Percentiles rank a stretch among this genome's conserved stretches.
phyloP scores from a whole-genome alignment of 2,329 filamentous ascomycete species.

The Alternaria burnsii region DNA sequence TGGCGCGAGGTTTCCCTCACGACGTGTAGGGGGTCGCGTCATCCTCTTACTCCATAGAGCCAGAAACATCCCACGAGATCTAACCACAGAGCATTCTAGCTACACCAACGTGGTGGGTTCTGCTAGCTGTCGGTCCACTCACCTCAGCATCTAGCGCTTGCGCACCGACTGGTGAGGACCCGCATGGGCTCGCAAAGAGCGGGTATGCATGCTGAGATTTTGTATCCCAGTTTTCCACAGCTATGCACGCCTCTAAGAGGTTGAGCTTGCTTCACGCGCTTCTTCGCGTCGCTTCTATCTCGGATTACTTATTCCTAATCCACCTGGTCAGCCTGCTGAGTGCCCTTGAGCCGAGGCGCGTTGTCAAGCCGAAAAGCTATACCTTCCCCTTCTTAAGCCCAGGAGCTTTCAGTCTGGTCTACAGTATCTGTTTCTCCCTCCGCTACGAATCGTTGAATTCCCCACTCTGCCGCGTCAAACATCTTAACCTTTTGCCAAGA shows the following conservation, averaged over 20 bases:
- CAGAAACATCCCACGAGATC: conserved; percentile 31
- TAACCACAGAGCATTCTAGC: conserved; percentile 32
- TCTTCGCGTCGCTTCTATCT: conserved; percentile 26
- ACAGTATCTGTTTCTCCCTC: conserved; percentile 18
- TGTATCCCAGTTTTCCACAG: conserved; percentile 26
- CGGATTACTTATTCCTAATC: conserved; percentile 25
- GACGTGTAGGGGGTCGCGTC: conserved; percentile 27
- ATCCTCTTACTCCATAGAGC: conserved; percentile 28
- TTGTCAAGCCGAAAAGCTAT: conserved; percentile 18
- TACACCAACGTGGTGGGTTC: conserved; percentile 38
- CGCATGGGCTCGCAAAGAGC: conserved; percentile 23
- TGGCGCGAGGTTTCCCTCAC: conserved; percentile 14
- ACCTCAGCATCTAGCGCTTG: conserved; percentile 27
- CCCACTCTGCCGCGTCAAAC: conserved; percentile 44
- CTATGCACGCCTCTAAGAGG: conserved; percentile 24
- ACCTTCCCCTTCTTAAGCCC: conserved; percentile 18
- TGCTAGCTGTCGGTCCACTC: conserved; percentile 28
- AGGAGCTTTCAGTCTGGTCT: conserved; percentile 12
- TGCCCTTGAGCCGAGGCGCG: conserved; percentile 27
- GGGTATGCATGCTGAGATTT: conserved; percentile 30
- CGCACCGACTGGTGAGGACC: conserved; percentile 17
- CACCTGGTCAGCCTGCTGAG: conserved; percentile 15
- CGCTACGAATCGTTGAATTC: conserved; percentile 27
- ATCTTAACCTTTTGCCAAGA: conserved; percentile 29
- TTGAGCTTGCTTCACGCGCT: conserved; percentile 22